Percentiles rank a stretch among this genome's conserved stretches.
These are phyloP conservation scores for Gossypium trilobum DNA, from an alignment of 441 rosid species.

Conservation along the genomic window DNA sequence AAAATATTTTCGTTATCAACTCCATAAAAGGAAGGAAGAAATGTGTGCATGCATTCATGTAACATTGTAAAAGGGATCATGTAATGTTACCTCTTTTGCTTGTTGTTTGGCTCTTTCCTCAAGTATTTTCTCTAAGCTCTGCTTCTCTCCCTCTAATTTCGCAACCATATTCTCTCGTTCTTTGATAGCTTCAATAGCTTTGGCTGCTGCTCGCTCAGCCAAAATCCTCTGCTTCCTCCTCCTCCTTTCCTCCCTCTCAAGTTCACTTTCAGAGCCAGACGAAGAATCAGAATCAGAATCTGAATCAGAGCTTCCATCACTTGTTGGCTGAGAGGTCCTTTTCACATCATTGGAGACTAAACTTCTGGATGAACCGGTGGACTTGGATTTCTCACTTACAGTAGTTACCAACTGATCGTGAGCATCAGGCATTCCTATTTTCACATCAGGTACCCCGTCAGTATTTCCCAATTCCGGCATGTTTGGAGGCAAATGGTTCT, in stretches of 20 bases:
- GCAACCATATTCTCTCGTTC: slow-evolving; percentile 86
- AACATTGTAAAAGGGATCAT: neutral
- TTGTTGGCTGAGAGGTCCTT: slow-evolving; percentile 27
- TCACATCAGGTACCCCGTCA: slow-evolving; percentile 27
- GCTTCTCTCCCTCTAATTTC: slow-evolving; percentile 86
- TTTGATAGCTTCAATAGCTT: slow-evolving; percentile 64
- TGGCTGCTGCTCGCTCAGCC: slow-evolving; percentile 72
- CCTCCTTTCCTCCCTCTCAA: slow-evolving; percentile 68
- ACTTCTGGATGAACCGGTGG: slow-evolving; percentile 27
- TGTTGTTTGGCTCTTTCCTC: slow-evolving; percentile 90
- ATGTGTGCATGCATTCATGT: neutral
- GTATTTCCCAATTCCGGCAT: slow-evolving; percentile 21
- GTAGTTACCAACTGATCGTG: slow-evolving; percentile 25
- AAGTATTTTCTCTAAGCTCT: slow-evolving; percentile 87
- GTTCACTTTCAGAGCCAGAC: slow-evolving; percentile 74
- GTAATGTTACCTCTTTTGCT: slow-evolving; percentile 64
- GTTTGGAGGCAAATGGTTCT: slow-evolving; percentile 22
- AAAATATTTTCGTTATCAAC: neutral
- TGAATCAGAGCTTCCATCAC: slow-evolving; percentile 44
- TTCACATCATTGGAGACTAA: slow-evolving; percentile 36
- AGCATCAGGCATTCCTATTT: slow-evolving; percentile 29
- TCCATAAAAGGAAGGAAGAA: neutral
- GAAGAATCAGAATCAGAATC: slow-evolving; percentile 58
- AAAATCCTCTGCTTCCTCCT: slow-evolving; percentile 60
- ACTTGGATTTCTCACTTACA: slow-evolving; percentile 32